Evolutionary conservation across 2,329 filamentous ascomycete species (phyloP), one percentile per base, ranked within the genome.

Genomic region (Curvularia sp.): DNA sequence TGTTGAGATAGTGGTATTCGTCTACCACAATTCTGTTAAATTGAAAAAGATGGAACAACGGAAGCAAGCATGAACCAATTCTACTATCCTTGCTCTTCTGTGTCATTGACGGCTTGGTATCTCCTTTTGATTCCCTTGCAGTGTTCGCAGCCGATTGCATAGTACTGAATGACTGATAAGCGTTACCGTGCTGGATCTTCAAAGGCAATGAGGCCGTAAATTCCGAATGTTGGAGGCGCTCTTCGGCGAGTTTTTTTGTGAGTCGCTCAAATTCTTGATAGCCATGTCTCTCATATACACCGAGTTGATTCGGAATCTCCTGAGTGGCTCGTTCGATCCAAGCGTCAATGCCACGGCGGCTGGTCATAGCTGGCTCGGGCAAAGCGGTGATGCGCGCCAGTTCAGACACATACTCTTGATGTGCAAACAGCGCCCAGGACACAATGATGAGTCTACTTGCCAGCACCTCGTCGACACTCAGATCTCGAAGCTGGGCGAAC

Each of bases 11-110:
- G 0, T 87, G 85, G 63, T 86, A 89, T 63, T 90, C 88, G 59
- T 90, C 88, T 1, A 89, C 78, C 1, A 90, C 81, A 0, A 90
- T 57, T 5, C 88, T 80, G 53, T 84, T 83, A 69, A 85, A 90
- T 2, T 77, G 72, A 67, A 89, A 89, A 65, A 86, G 80, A 58
- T 89, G 86, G 0, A 90, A 67, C 0, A 86, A 46, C 42, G 70
- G 70, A 1, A 65, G 46, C 15, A 55, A 18, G 5, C 53, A 23
- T 7, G 5, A 32, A n/a, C 18, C 30, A 6, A 12, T 34, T 15
- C 12, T 34, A 34, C 5, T 3, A 15, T 12, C 12, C 32, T 15
- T 15, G 2, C 32, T n/a, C n/a, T n/a, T n/a, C n/a, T n/a, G 12
- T n/a, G 32, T 13, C 13, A 15, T 13, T 6, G 32, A 34, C 6